Evolutionary conservation across 2,329 filamentous ascomycete species (phyloP), one percentile per base, ranked within the genome.

Genomic region (Escovopsis sp.): DNA sequence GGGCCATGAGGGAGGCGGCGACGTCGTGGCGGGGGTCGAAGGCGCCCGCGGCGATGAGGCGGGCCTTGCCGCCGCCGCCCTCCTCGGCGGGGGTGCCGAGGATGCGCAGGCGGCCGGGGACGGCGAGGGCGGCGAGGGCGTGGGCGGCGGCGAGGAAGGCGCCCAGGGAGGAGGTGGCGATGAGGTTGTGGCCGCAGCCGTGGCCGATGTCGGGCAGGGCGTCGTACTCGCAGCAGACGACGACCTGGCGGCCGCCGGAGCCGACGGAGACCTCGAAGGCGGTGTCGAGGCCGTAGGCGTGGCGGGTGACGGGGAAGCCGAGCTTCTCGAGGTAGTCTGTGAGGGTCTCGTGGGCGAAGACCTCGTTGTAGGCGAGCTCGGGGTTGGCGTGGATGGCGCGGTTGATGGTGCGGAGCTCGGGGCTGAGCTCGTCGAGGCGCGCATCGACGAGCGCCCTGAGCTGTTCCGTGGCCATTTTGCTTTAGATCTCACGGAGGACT

Each of bases 231-330:
- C 62, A 64, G 46, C 66, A 67, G 45, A 62, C 61, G 23, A 62
- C 55, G 26, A 68, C 52, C 0, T 65, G 58, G 1, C 61, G 59
- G 4, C 66, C 65, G 5, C 63, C 65, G 0, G 55, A 51, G 26
- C 69, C 68, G 38, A 57, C 56, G 12, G 63, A 57, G 10, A 63
- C 67, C 39, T 67, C 64, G 47, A 77, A 76, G 2, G 70, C 62
- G 0, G 73, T 77, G 8, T 63, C 57, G 0, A 76, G 48, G 3
- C 67, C 71, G 49, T 71, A 72, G 0, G 70, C 66, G 41, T 70
- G 64, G 1, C 64, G 63, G 4, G 59, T 68, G 6, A 74, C 68
- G 0, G 51, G 45, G 49, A 68, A 71, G 0, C 67, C 71, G 4
- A 65, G 61, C 1, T 52, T 47, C 35, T 65, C 58, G 1, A 75